Conservation (phyloP, 2,329 filamentous ascomycete species). For the Drechslerella coelobrocha region DNA sequence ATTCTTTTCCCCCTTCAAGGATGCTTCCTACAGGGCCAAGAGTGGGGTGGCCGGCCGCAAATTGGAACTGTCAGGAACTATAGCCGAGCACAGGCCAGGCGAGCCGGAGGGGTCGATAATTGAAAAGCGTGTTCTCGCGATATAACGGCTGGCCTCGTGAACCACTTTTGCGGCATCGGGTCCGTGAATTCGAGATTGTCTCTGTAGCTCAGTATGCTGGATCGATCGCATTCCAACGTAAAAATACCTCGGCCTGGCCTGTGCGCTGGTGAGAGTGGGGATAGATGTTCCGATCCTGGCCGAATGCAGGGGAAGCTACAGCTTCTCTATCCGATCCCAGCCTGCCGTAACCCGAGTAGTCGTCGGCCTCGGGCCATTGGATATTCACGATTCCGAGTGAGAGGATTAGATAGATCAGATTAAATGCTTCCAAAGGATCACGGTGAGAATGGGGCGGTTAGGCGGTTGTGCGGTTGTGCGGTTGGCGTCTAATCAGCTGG, state of each 20-base stretch:
- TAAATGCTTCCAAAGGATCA: neutral
- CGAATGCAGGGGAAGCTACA: slow-evolving; percentile 2
- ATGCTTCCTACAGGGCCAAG: too few species aligned
- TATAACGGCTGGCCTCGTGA: neutral
- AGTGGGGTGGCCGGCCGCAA: neutral
- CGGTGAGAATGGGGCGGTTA: neutral
- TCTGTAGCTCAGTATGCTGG: too few species aligned
- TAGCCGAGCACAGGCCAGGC: slow-evolving; percentile 5
- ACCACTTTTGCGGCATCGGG: neutral
- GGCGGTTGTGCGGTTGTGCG: slow-evolving; percentile 1
- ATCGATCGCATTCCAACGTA: neutral
- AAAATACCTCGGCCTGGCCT: slow-evolving; percentile 3
- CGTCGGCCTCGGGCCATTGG: slow-evolving; percentile 41
- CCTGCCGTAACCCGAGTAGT: slow-evolving; percentile 22
- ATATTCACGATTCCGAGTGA: neutral
- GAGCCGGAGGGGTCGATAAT: neutral
- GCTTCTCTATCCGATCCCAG: slow-evolving; percentile 7
- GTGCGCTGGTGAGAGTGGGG: neutral
- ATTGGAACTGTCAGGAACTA: neutral
- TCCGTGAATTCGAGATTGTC: neutral
- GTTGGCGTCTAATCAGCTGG: neutral
- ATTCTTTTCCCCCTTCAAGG: too few species aligned
- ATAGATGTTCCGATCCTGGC: slow-evolving; percentile 38
- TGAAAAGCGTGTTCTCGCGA: neutral
- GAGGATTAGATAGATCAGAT: neutral